Evolutionary conservation across 2,329 filamentous ascomycete genomes (phyloP).

Genomic region (Lojkania enalia): DNA sequence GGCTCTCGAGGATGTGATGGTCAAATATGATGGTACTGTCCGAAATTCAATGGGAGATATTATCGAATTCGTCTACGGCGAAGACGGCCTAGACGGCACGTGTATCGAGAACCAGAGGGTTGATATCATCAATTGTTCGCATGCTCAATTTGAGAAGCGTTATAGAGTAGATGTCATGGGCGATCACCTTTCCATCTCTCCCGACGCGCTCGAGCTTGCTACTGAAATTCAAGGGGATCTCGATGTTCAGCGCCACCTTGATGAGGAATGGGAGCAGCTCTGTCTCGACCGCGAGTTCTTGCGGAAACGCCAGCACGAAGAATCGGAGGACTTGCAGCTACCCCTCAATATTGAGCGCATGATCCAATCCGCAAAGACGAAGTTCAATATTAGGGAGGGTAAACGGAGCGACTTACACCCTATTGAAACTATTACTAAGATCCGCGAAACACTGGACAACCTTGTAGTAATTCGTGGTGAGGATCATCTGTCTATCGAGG

Average conservation of each 20-base stretch:
- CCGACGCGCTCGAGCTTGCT: constrained; percentile 80
- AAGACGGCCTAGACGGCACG: constrained; percentile 92
- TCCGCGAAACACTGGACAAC: constrained; percentile 73
- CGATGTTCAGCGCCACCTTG: constrained; percentile 82
- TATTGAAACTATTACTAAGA: constrained; percentile 78
- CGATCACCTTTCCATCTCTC: constrained; percentile 62
- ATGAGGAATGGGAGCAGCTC: constrained; percentile 84
- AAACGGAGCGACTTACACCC: constrained; percentile 89
- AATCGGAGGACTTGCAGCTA: constrained; percentile 84
- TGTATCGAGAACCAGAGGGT: constrained; percentile 92
- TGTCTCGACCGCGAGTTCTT: constrained; percentile 73
- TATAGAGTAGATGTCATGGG: constrained; percentile 90
- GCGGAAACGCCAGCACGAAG: constrained; percentile 70
- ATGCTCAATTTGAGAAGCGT: constrained; percentile 74
- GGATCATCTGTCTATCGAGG: constrained; percentile 81
- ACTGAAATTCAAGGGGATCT: constrained; percentile 84
- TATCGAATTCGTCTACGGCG: constrained; percentile 95
- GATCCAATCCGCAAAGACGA: constrained; percentile 84
- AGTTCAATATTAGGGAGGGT: constrained; percentile 82
- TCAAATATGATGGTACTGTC: constrained; percentile 96
- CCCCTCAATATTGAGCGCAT: constrained; percentile 91
- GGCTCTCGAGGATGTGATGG: constrained; percentile 95
- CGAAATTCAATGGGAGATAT: constrained; percentile 96
- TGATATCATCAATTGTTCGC: constrained; percentile 80
- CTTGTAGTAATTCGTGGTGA: constrained; percentile 85